Base-by-base conservation (phyloP, 441 rosid species). In the Raphanus hybrid region DNA sequence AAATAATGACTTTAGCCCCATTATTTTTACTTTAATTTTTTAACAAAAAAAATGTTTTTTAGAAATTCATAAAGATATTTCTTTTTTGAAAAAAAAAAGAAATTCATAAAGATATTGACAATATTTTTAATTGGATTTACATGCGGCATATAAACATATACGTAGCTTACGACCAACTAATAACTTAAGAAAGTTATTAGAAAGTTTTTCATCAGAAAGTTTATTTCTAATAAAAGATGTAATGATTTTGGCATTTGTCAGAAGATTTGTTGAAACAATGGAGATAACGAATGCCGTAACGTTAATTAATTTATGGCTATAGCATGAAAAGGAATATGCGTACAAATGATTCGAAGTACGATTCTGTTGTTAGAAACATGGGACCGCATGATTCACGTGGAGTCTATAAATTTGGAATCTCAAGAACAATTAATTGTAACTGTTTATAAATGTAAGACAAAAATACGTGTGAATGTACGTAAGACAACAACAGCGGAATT, bases 371-470 rank as follows among this genome's bases (percentile, higher is more conserved):
- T 14, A 52, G 9, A 52, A 52, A 52, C 20, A 14, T 52, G 58
- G 58, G 58, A 15, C 58, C 70, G 62, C 69, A 16, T 48, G 35
- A 5, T 5, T 14, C 50, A 64, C 54, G 41, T 64, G 76, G 18
- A 16, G 11, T 16, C 27, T 16, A 54, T 8, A 7, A 16, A 7
- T 54, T 54, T 54, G 60, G 60, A 54, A 54, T 54, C 60, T 6
- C 10, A 54, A 54, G 27, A 16, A 16, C 18, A 16, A 16, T 16
- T 16, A 55, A 18, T 1, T 55, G 23, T 52, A 14, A 52, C 58
- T 14, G 4, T 52, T 52, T 52, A 3, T 6, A 14, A 52, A 52
- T 6, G 59, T 16, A 55, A 55, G 60, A 55, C 60, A 55, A 55
- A 52, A 7, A 55, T 16, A 55, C 35, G 12, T 26, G 63, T 23